Percentiles rank a stretch among this genome's conserved stretches.
These are phyloP conservation scores for Gentiana dahurica DNA, from an alignment of 257 asterid species.

Conservation along the genomic window DNA sequence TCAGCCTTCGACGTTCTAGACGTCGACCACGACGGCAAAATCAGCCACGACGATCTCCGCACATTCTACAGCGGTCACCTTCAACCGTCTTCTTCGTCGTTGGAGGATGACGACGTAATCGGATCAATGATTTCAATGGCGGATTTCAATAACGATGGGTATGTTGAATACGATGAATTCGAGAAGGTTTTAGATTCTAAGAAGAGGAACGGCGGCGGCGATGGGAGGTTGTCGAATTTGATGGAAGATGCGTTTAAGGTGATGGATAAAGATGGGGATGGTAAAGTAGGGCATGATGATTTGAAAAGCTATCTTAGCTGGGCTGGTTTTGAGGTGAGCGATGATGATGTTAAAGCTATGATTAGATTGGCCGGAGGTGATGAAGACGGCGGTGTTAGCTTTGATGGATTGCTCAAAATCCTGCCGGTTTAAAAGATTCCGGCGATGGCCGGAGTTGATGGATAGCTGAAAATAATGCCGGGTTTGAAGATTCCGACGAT, in stretches of 20 bases:
- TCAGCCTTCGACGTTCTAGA: conserved; percentile 82
- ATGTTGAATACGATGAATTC: conserved; percentile 76
- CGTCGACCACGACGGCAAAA: conserved; percentile 71
- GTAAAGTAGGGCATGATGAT: conserved; percentile 66
- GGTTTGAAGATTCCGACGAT: background rate
- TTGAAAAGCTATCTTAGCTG: conserved; percentile 39
- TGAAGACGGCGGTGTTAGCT: conserved; percentile 54
- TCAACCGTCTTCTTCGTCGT: background rate
- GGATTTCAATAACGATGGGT: conserved; percentile 57
- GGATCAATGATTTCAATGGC: conserved; percentile 70
- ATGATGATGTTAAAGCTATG: conserved; percentile 87
- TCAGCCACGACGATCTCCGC: conserved; percentile 63
- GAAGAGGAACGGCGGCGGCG: background rate
- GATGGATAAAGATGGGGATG: conserved; percentile 94
- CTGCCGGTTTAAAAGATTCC: conserved; percentile 27
- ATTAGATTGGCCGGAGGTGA: conserved; percentile 59
- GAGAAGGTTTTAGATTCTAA: conserved; percentile 46
- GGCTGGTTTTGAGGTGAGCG: conserved; percentile 62
- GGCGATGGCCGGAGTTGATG: too few relatives aligned
- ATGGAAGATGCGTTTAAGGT: conserved; percentile 76
- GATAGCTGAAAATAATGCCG: too few relatives aligned
- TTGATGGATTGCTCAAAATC: conserved; percentile 54
- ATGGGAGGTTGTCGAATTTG: conserved; percentile 6
- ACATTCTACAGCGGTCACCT: conserved; percentile 39
- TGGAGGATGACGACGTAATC: conserved; percentile 39